Conservation (phyloP, 2,329 filamentous ascomycete species). For the Ophiostoma sp. region DNA sequence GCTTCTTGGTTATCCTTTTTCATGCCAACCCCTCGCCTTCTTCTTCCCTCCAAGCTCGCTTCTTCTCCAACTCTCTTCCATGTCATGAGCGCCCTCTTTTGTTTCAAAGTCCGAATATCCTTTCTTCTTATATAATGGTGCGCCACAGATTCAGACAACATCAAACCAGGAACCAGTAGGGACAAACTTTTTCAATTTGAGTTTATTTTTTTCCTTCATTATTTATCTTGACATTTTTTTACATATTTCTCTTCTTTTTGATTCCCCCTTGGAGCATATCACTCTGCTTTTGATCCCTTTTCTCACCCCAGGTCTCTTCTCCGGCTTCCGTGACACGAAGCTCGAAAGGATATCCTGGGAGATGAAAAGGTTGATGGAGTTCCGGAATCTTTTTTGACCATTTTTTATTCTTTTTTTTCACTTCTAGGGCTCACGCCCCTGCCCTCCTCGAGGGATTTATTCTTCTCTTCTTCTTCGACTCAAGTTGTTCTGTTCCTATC, state of each 20-base stretch:
- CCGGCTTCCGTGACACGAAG: slow-evolving; percentile 17
- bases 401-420: neutral
- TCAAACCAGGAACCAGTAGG: neutral
- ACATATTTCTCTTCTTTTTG: neutral
- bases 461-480: neutral
- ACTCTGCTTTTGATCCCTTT: neutral
- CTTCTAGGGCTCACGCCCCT: neutral
- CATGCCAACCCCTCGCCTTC: neutral
- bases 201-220: neutral
- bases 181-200: neutral
- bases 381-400: neutral
- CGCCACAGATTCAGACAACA: neutral
- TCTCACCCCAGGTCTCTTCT: neutral
- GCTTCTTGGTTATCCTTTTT: neutral
- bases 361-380: neutral
- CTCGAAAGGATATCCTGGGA: neutral
- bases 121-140: neutral
- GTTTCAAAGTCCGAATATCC: neutral
- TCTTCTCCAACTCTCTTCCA: neutral
- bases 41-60: neutral
- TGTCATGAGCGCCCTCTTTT: neutral
- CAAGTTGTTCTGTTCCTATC: neutral
- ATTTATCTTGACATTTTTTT: neutral
- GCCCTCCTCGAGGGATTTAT: neutral
- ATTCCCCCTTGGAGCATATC: slow-evolving; percentile 4